phyloP scores from a whole-genome alignment of 176 grass and related monocot genomes.

The Triticum urartu region DNA sequence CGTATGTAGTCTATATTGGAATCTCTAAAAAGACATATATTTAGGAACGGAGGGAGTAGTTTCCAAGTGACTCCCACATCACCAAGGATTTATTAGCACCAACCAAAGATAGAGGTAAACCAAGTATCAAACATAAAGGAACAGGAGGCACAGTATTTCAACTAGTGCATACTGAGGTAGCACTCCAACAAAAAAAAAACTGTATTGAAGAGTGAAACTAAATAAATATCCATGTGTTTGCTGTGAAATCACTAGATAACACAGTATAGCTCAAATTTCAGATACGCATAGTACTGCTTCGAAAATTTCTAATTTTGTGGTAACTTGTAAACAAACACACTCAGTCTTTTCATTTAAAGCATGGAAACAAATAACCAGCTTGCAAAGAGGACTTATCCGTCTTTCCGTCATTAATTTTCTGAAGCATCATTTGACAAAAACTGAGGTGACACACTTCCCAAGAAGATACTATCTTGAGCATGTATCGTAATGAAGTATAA shows the following conservation, averaged over 20 bases:
- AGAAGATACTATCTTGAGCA: not conserved
- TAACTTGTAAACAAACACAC: not conserved
- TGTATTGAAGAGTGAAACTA: not conserved
- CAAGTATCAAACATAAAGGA: not conserved
- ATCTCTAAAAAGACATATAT: too few species aligned
- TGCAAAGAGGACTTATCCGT: not conserved
- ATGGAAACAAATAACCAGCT: not conserved
- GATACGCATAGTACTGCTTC: not conserved
- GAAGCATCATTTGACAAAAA: not conserved
- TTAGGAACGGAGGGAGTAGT: not conserved
- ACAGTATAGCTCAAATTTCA: not conserved
- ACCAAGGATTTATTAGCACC: not conserved
- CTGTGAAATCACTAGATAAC: not conserved
- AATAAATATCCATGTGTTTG: not conserved
- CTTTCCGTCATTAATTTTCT: not conserved
- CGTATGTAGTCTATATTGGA: too few species aligned
- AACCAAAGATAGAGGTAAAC: not conserved
- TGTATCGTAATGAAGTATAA: not conserved
- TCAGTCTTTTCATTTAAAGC: not conserved
- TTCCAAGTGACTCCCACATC: not conserved
- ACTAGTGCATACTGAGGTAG: not conserved
- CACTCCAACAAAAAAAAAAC: not conserved
- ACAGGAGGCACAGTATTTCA: not conserved
- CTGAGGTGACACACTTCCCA: not conserved
- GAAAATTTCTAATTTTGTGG: conserved; percentile 10